These are phyloP conservation scores for Vanderwaltozyma tropicalis DNA, from an alignment of 805 yeast species.

Conservation along the genomic window DNA sequence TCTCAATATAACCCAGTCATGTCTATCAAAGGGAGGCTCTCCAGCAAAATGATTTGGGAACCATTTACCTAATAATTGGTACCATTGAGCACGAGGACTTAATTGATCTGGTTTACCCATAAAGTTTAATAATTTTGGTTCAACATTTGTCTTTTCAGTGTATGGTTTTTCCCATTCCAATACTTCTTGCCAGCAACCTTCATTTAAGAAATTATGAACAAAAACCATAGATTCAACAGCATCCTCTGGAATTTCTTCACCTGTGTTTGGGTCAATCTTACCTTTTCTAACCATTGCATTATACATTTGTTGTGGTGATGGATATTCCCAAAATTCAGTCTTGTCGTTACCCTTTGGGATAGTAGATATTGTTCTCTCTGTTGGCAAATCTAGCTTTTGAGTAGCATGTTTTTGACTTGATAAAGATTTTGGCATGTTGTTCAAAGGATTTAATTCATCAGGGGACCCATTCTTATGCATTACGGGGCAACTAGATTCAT, in stretches of 20 bases:
- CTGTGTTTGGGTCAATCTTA: constrained; percentile 37
- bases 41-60: constrained; percentile 66
- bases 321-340: constrained; percentile 93
- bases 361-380: constrained; percentile 70
- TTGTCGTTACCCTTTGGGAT: constrained; percentile 71
- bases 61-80: constrained; percentile 50
- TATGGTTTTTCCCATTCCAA: constrained; percentile 81
- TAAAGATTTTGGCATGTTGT: constrained; percentile 77
- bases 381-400: constrained; percentile 68
- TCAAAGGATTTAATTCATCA: constrained; percentile 55
- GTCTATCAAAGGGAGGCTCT: constrained; percentile 93
- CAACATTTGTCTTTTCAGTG: constrained; percentile 40
- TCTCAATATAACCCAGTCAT: constrained; percentile 94
- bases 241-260: constrained; percentile 80
- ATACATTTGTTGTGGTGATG: constrained; percentile 98
- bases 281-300: constrained; percentile 96
- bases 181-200: constrained; percentile 95
- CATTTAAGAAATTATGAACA: constrained; percentile 91
- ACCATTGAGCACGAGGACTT: constrained; percentile 74
- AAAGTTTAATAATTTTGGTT: constrained; percentile 74
- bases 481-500: constrained; percentile 21
- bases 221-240: constrained; percentile 96
- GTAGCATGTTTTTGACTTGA: constrained; percentile 58
- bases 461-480: constrained; percentile 21
- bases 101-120: constrained; percentile 86